Percentiles rank a stretch among this genome's conserved stretches.
These are phyloP conservation scores for Escallonia herrerae DNA, from an alignment of 129 eudicot species.

Conservation along the genomic window DNA sequence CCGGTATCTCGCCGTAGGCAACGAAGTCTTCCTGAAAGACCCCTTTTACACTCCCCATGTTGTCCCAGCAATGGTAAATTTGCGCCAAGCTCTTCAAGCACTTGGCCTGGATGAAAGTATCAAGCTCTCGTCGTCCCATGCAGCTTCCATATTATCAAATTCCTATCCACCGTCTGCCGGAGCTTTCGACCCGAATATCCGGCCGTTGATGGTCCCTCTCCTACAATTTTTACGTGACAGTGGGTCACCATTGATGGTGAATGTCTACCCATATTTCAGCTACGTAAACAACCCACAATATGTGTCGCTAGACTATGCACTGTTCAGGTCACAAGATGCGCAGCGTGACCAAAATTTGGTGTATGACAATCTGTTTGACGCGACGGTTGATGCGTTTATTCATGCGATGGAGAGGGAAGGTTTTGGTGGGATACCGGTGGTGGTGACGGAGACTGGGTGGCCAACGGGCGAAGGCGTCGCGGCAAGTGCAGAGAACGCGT, in stretches of 20 bases:
- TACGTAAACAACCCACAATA: constrained; percentile 41
- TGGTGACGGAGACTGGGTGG: constrained; percentile 89
- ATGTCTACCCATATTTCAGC: constrained; percentile 67
- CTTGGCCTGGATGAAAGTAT: constrained; percentile 40
- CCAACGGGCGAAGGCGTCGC: constrained; percentile 61
- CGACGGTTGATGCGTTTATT: constrained; percentile 54
- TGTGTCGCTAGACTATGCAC: constrained; percentile 45
- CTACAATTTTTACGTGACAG: constrained; percentile 44
- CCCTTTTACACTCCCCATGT: constrained; percentile 40
- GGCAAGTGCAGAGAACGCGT: constrained; percentile 53
- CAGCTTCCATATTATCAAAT: constrained; percentile 41
- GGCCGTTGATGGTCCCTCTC: constrained; percentile 30
- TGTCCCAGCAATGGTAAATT: constrained; percentile 47
- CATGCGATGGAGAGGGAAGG: constrained; percentile 72
- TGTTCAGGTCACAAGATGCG: constrained; percentile 32
- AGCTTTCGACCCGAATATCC: constrained; percentile 30
- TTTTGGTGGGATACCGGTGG: constrained; percentile 42
- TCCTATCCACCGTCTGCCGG: constrained; percentile 73
- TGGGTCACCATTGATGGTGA: constrained; percentile 69
- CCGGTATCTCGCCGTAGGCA: constrained; percentile 61
- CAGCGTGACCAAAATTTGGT: constrained; percentile 27
- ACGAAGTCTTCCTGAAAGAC: constrained; percentile 55
- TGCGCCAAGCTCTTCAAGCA: constrained; percentile 49
- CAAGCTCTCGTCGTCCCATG: constrained; percentile 58
- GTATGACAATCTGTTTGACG: constrained; percentile 65